These are phyloP conservation scores for Apiospora rasikravindrae DNA, from an alignment of 2,329 filamentous ascomycete species.

Conservation along the genomic window DNA sequence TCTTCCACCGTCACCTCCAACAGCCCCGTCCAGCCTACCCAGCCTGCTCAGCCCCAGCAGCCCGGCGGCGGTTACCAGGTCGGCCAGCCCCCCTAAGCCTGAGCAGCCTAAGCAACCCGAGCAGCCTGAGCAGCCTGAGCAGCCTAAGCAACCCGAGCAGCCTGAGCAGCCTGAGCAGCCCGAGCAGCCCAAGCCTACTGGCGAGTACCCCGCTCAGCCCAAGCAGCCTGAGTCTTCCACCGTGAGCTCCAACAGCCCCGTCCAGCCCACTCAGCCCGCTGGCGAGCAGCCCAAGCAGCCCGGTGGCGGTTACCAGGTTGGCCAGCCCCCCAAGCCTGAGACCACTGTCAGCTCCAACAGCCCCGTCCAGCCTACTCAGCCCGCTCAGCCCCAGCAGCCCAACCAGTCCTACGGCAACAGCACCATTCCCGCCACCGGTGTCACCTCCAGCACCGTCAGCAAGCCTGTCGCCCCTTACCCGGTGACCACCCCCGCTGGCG, in stretches of 20 bases:
- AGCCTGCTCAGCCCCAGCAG: not conserved
- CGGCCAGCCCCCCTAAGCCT: not conserved
- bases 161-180: not conserved
- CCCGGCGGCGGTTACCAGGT: not conserved
- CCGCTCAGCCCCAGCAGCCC: not conserved
- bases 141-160: not conserved
- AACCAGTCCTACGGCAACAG: not conserved
- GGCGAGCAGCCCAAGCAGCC: not conserved
- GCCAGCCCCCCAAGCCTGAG: not conserved
- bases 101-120: not conserved
- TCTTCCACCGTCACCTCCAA: not conserved
- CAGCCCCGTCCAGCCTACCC: not conserved
- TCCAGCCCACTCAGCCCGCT: not conserved
- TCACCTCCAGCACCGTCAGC: not conserved
- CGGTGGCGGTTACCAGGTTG: not conserved
- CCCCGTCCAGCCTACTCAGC: not conserved
- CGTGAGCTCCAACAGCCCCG: not conserved
- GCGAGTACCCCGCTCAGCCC: not conserved
- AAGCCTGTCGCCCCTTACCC: slow-evolving; percentile 11
- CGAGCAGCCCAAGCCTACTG: not conserved
- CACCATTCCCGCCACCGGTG: not conserved
- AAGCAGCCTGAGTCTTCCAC: not conserved
- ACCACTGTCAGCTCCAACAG: not conserved
- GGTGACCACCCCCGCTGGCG: not conserved
- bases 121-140: too few relatives aligned